A percentile compares a stretch with the other conserved stretches of the same genome.
phyloP scores from a whole-genome alignment of 805 yeast genomes.

The Crinitomyces ghanaensis region DNA sequence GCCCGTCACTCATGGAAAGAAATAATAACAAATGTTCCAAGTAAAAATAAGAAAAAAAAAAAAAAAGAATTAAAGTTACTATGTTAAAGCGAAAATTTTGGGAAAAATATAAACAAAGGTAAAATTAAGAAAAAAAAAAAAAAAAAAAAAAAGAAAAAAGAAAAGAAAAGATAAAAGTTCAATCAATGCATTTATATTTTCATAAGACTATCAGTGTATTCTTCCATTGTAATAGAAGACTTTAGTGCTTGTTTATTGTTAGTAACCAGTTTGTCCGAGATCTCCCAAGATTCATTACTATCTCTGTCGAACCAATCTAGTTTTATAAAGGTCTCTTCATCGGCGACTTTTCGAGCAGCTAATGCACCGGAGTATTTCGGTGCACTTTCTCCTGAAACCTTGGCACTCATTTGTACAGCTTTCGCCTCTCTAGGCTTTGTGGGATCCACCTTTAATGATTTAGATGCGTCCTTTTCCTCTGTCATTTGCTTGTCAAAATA shows the following conservation, averaged over 20 bases:
- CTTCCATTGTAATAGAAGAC: slow-evolving; percentile 13
- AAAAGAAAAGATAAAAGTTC: neutral
- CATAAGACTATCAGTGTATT: slow-evolving; percentile 13
- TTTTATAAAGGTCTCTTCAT: slow-evolving; percentile 42
- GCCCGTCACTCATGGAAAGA: no score
- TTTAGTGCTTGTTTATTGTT: slow-evolving; percentile 10
- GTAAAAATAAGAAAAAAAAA: no score
- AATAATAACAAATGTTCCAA: no score
- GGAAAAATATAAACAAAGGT: no score
- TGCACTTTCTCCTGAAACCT: slow-evolving; percentile 43
- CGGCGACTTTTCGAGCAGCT: slow-evolving; percentile 48
- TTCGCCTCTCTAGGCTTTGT: slow-evolving; percentile 37
- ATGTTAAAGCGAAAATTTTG: no score
- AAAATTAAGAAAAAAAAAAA: no score
- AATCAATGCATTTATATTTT: slow-evolving; percentile 1
- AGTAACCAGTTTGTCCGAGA: slow-evolving; percentile 20
- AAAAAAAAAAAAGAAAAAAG: no score
- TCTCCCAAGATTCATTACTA: slow-evolving; percentile 23
- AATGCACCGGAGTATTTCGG: slow-evolving; percentile 63
- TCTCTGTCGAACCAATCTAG: slow-evolving; percentile 37
- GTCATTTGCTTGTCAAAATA: slow-evolving; percentile 56
- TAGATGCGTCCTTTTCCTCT: slow-evolving; percentile 28
- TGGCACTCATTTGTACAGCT: slow-evolving; percentile 69
- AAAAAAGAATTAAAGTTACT: no score
- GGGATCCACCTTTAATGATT: slow-evolving; percentile 30